A percentile compares a stretch with the other conserved stretches of the same genome.
phyloP scores from a whole-genome alignment of 129 eudicot species.

The Saussurea involucrata region DNA sequence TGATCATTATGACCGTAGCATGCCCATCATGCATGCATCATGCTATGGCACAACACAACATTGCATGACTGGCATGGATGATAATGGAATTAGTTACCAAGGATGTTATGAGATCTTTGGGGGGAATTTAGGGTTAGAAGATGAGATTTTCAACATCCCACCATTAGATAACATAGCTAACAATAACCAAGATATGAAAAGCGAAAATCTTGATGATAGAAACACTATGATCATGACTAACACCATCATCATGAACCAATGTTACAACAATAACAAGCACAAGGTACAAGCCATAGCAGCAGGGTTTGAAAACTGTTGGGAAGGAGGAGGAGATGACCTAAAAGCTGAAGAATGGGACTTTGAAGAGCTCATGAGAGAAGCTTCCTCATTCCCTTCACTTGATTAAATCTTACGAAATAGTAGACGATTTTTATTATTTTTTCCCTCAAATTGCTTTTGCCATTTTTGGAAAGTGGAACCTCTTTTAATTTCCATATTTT shows the following conservation, averaged over 20 bases:
- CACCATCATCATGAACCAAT: constrained; percentile 27
- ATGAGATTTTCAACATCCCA: constrained; percentile 49
- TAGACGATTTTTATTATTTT: constrained; percentile 8
- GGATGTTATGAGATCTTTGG: constrained; percentile 51
- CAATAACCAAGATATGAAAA: constrained; percentile 32
- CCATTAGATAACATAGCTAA: constrained; percentile 44
- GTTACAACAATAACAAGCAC: constrained; percentile 31
- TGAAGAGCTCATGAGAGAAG: constrained; percentile 83
- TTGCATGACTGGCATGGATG: constrained; percentile 24
- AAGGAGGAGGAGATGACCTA: constrained; percentile 62
- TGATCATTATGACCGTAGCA: constrained; percentile 16
- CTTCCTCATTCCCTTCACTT: constrained; percentile 57
- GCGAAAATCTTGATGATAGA: constrained; percentile 20
- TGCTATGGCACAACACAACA: constrained; percentile 39
- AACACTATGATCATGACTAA: constrained; percentile 27
- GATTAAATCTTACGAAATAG: constrained; percentile 29
- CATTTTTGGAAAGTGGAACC: constrained; percentile 23
- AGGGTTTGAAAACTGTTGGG: constrained; percentile 50
- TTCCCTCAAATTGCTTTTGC: constrained; percentile 20
- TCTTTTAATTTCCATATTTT: constrained; percentile 19
- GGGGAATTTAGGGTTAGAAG: constrained; percentile 46
- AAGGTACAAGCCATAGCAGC: constrained; percentile 35
- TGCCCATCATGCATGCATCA: constrained; percentile 23
- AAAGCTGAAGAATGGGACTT: constrained; percentile 86
- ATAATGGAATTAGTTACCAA: constrained; percentile 32